A percentile compares a stretch with the other conserved stretches of the same genome.
Evolutionary conservation across 345 rosid species (phyloP).

Genomic region (Nasturtium officinale): DNA sequence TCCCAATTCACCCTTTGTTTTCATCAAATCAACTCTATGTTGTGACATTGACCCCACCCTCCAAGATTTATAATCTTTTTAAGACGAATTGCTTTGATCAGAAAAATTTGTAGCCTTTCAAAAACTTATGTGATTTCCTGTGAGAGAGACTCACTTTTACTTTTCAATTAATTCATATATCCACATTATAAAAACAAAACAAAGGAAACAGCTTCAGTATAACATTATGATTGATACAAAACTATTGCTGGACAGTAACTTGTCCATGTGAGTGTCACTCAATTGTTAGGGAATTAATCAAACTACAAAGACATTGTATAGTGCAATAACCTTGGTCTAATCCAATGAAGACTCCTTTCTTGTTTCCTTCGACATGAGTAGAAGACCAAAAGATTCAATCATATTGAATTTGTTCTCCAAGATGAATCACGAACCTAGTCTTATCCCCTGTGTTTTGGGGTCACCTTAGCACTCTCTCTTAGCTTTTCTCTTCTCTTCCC

Average conservation of each 20-base stretch:
- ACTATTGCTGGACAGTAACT: slow-evolving; percentile 20
- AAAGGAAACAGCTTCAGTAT: neutral
- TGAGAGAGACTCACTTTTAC: neutral
- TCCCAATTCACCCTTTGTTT: neutral
- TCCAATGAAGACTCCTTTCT: slow-evolving; percentile 10
- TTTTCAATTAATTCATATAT: neutral
- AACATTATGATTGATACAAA: slow-evolving; percentile 25
- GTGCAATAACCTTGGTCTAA: slow-evolving; percentile 1
- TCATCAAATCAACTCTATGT: neutral
- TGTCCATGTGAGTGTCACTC: slow-evolving; percentile 14
- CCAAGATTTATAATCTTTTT: neutral
- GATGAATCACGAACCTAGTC: slow-evolving; percentile 24
- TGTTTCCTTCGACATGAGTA: neutral
- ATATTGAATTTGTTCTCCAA: neutral
- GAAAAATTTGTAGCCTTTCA: neutral
- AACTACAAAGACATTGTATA: slow-evolving; percentile 9
- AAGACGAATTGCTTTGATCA: neutral
- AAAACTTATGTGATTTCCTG: neutral
- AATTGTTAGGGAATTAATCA: neutral
- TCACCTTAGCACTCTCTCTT: slow-evolving; percentile 39
- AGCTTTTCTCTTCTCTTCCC: slow-evolving; percentile 76
- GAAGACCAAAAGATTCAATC: neutral
- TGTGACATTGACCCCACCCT: neutral
- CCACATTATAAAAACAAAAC: neutral
- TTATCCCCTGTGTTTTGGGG: slow-evolving; percentile 12